phyloP scores from a whole-genome alignment of 106 monocot genomes.

The Dendrobium nobile region DNA sequence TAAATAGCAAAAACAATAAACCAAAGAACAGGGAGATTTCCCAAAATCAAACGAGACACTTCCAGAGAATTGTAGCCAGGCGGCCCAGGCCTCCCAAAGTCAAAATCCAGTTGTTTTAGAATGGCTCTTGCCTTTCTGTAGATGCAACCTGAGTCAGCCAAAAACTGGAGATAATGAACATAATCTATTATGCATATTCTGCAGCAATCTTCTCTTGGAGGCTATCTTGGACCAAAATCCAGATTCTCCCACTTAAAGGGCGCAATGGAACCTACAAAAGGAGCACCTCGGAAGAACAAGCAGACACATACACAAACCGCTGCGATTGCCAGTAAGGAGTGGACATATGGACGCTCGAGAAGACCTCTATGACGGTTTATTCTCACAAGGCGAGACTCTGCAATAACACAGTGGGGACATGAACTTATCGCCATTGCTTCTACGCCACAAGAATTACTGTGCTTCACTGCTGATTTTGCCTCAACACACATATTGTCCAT shows the following conservation, averaged over 20 bases:
- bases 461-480: conserved; percentile 4
- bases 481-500: conserved; percentile 10
- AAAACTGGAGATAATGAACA: not conserved
- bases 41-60: not conserved
- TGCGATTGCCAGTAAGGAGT: conserved; percentile 63
- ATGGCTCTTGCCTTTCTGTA: not conserved
- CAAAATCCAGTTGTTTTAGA: not conserved
- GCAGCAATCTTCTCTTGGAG: not conserved
- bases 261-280: conserved; percentile 32
- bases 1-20: not conserved
- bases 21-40: not conserved
- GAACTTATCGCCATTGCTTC: conserved; percentile 10
- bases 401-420: conserved; percentile 39
- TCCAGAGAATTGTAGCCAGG: not conserved
- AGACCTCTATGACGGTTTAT: conserved; percentile 30
- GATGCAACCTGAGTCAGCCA: not conserved
- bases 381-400: conserved; percentile 6
- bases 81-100: not conserved
- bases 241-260: conserved; percentile 78
- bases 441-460: not conserved
- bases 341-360: conserved; percentile 46
- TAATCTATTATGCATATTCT: not conserved
- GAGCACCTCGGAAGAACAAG: conserved; percentile 52
- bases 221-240: conserved; percentile 48
- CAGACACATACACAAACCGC: conserved; percentile 89